Base-by-base conservation (phyloP, 2,329 filamentous ascomycete species). In the Scedosporium aurantiacum region DNA sequence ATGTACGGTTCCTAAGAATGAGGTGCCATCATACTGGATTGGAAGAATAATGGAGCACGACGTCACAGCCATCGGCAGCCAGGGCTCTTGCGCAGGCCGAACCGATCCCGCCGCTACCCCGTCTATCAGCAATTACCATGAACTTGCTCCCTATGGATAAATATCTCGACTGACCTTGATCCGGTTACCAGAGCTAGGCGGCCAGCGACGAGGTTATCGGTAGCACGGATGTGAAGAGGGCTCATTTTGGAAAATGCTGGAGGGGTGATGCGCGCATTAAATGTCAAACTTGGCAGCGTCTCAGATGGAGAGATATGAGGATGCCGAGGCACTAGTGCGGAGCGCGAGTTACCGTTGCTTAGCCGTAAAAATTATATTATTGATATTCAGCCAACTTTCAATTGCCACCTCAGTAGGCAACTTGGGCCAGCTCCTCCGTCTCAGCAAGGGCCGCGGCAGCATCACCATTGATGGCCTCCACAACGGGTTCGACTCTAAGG, bases 401-500 rank as follows among this genome's bases (percentile, higher is more conserved):
- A 27, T 27, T 27, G 5, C 25, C 25, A 27, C 3, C 25, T 5
- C 3, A 5, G 25, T 5, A n/a, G n/a, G n/a, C n/a, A n/a, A n/a
- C n/a, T n/a, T n/a, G n/a, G n/a, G n/a, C n/a, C n/a, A n/a, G n/a
- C 47, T 60, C 8, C 47, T 60, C 61, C 78, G 77, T 0, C 69
- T 86, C 16, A 72, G 79, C 37, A 76, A 82, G 67, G 82, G 82
- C 0, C 73, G 71, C 10, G 81, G 83, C 63, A 81, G 75, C 0
- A 83, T 86, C 58, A 81, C 79, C 1, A 74, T 86, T 25, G 82
- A 83, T 0, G 83, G 83, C 0, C 63, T 85, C 55, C 75, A 70
- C 57, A 85, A 86, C 61, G 82, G 82, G 0, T 73, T 81, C 56
- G 79, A 82, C 61, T 74, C 76, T 18, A 83, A 81, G 68, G 82